phyloP scores from a whole-genome alignment of 768 basidiomycete species.

The Leucosporidium scottii region DNA sequence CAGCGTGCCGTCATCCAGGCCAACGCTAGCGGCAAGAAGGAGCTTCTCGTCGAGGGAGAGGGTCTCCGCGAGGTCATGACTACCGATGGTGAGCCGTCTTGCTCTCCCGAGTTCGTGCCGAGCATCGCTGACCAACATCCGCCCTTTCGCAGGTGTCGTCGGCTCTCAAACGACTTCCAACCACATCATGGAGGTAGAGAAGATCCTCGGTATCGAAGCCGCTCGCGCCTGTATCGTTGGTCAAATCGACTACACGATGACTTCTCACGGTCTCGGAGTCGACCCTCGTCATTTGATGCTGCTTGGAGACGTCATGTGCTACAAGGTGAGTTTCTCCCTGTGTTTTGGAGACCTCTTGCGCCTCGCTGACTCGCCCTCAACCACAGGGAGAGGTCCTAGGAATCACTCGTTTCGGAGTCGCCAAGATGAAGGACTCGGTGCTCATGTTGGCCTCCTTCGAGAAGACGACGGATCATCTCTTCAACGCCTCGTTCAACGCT shows the following conservation, averaged over 20 bases:
- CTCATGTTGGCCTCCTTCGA: slow-evolving; percentile 99
- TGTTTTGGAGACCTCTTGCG: background rate
- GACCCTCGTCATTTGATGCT: slow-evolving; percentile 98
- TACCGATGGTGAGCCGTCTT: slow-evolving; percentile 65
- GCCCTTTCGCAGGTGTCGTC: slow-evolving; percentile 60
- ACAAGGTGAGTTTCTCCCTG: slow-evolving; percentile 59
- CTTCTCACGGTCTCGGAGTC: slow-evolving; percentile 93
- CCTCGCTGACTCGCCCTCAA: background rate
- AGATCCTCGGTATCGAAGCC: slow-evolving; percentile 88
- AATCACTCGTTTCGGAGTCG: slow-evolving; percentile 97
- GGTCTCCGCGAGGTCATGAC: slow-evolving; percentile 95
- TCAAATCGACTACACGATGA: slow-evolving; percentile 96
- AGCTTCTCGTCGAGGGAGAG: slow-evolving; percentile 92
- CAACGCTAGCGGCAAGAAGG: slow-evolving; percentile 84
- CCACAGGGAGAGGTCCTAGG: slow-evolving; percentile 87
- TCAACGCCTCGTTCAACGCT: slow-evolving; percentile 92
- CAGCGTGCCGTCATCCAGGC: slow-evolving; percentile 93
- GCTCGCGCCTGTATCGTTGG: slow-evolving; percentile 89
- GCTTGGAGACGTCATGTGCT: slow-evolving; percentile 95
- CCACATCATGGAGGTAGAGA: slow-evolving; percentile 90
- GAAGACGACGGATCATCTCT: slow-evolving; percentile 98
- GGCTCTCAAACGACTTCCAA: slow-evolving; percentile 90
- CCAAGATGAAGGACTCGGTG: slow-evolving; percentile 95
- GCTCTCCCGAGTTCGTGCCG: background rate
- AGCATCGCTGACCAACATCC: background rate